phyloP scores from a whole-genome alignment of 768 basidiomycete genomes.

The Podaxis mareebaensis region DNA sequence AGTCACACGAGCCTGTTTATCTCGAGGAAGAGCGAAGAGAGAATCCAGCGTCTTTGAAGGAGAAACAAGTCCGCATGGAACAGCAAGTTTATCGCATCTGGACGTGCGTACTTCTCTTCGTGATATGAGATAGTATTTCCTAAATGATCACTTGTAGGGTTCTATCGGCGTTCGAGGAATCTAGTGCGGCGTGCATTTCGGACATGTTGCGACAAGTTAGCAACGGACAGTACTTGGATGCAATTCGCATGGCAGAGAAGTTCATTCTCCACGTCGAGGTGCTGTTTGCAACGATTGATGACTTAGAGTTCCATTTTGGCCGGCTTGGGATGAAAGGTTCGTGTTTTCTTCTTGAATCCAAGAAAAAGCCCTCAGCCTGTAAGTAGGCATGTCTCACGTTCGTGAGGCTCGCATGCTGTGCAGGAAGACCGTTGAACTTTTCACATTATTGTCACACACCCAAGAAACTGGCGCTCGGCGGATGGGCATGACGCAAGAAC shows the following conservation, averaged over 20 bases:
- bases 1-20: slow-evolving; percentile 54
- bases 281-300: slow-evolving; percentile 95
- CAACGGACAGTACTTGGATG: slow-evolving; percentile 93
- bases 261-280: slow-evolving; percentile 99
- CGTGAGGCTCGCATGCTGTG: slow-evolving; percentile 98
- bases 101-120: slow-evolving; percentile 69
- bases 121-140: slow-evolving; percentile 8
- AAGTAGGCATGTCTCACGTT: slow-evolving; percentile 92
- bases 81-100: slow-evolving; percentile 98
- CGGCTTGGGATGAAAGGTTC: slow-evolving; percentile 82
- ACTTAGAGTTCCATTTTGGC: slow-evolving; percentile 87
- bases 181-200: slow-evolving; percentile 98
- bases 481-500: slow-evolving; percentile 96
- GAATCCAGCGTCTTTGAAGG: slow-evolving; percentile 76
- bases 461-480: slow-evolving; percentile 88
- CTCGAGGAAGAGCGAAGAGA: slow-evolving; percentile 80
- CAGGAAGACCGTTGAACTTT: slow-evolving; percentile 97
- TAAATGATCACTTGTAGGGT: slow-evolving; percentile 49
- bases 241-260: slow-evolving; percentile 97
- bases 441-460: slow-evolving; percentile 93
- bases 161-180: slow-evolving; percentile 97
- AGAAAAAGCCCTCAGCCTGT: neutral
- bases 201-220: slow-evolving; percentile 99
- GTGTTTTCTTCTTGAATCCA: slow-evolving; percentile 24
- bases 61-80: slow-evolving; percentile 93